A percentile compares a stretch with the other conserved stretches of the same genome.
phyloP scores from a whole-genome alignment of 768 basidiomycete species.

The Pulveroboletus sp. region DNA sequence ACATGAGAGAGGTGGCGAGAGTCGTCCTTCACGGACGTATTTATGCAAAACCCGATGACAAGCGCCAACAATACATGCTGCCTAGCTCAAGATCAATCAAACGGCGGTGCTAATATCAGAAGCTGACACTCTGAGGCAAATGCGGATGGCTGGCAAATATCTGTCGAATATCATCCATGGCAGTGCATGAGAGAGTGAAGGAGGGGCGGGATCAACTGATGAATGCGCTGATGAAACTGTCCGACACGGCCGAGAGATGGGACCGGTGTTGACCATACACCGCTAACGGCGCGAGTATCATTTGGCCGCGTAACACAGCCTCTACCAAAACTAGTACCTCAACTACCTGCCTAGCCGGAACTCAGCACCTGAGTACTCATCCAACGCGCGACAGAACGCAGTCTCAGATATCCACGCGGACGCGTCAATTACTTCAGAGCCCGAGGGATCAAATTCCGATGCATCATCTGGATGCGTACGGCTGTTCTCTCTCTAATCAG shows the following conservation, averaged over 20 bases:
- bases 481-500: slow-evolving; percentile 12
- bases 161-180: not conserved
- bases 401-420: slow-evolving; percentile 42
- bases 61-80: slow-evolving; percentile 1
- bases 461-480: slow-evolving; percentile 19
- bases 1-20: slow-evolving; percentile 10
- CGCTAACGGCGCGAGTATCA: too few relatives aligned
- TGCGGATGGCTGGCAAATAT: not conserved
- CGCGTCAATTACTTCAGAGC: not conserved
- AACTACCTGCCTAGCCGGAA: slow-evolving; percentile 74
- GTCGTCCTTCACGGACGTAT: slow-evolving; percentile 10
- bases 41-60: slow-evolving; percentile 16
- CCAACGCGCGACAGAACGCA: slow-evolving; percentile 64
- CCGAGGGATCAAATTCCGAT: not conserved
- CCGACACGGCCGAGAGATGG: not conserved
- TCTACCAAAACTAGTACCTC: slow-evolving; percentile 3
- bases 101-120: not conserved
- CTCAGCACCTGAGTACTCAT: slow-evolving; percentile 68
- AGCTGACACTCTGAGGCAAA: too few relatives aligned
- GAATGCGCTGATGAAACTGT: not conserved
- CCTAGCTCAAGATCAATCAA: too few relatives aligned
- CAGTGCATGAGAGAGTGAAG: not conserved
- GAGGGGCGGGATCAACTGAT: not conserved
- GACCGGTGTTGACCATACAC: too few relatives aligned
- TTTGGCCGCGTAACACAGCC: not conserved